Percentiles rank a stretch among this genome's conserved stretches.
Evolutionary conservation across 2,329 filamentous ascomycete genomes (phyloP).

Genomic region (Sclerotinia spermophila): DNA sequence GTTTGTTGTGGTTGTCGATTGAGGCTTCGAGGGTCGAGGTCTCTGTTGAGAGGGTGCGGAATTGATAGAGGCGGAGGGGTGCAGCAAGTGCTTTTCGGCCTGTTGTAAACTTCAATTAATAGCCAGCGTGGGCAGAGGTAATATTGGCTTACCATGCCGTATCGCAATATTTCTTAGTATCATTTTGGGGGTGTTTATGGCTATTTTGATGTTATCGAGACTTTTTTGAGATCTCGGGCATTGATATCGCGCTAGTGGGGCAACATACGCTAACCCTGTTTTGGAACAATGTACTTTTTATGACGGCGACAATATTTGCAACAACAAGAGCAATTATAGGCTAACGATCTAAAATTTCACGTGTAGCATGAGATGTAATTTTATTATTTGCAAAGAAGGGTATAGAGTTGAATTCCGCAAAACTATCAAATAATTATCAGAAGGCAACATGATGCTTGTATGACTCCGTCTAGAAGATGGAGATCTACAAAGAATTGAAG

Average conservation of each 20-base stretch:
- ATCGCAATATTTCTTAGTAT: conserved; percentile 52
- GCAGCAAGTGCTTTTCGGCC: conserved; percentile 52
- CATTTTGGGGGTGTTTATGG: conserved; percentile 43
- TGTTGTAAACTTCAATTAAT: conserved; percentile 36
- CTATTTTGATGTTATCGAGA: conserved; percentile 17
- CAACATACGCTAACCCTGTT: conserved; percentile 20
- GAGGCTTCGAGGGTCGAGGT: conserved; percentile 22
- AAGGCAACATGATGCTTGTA: conserved; percentile 18
- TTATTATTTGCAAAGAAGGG: conserved; percentile 9
- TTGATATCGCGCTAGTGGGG: conserved; percentile 24
- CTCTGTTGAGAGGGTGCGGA: conserved; percentile 41
- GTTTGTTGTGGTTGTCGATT: conserved; percentile 18
- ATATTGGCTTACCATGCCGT: conserved; percentile 50
- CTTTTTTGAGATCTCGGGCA: conserved; percentile 32
- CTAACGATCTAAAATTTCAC: neutral
- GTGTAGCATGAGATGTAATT: neutral
- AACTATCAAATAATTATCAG: conserved; percentile 17
- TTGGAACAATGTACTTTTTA: neutral
- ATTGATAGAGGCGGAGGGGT: conserved; percentile 40
- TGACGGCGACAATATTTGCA: neutral
- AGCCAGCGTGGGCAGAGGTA: neutral
- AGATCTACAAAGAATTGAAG: conserved; percentile 18
- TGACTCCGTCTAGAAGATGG: conserved; percentile 4
- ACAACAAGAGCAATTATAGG: neutral
- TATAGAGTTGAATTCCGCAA: conserved; percentile 19